Conservation (phyloP, 768 basidiomycete species). For the Arthromyces matolae region DNA sequence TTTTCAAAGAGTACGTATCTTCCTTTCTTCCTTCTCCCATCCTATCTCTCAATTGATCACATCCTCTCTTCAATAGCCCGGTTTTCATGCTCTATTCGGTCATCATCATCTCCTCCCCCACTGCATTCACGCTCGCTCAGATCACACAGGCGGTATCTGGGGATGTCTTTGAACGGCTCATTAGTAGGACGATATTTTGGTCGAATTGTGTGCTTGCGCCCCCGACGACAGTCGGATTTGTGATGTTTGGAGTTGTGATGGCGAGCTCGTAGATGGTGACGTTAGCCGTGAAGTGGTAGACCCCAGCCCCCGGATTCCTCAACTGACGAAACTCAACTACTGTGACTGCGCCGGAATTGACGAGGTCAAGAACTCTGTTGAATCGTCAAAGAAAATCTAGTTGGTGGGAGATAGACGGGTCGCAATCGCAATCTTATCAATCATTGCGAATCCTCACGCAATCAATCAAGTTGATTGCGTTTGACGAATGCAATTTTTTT, state of each 20-base stretch:
- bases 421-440: too few species aligned
- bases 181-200: conserved; percentile 92
- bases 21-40: neutral
- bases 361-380: too few species aligned
- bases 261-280: too few species aligned
- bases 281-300: too few species aligned
- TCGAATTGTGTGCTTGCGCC: conserved; percentile 87
- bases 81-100: conserved; percentile 86
- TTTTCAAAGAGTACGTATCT: conserved; percentile 72
- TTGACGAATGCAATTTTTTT: too few species aligned
- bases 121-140: conserved; percentile 57
- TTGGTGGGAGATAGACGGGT: too few species aligned
- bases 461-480: too few species aligned
- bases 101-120: conserved; percentile 77
- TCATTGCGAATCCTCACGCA: too few species aligned
- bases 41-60: conserved; percentile 5
- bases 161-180: conserved; percentile 87
- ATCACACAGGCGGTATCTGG: conserved; percentile 83
- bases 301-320: too few species aligned
- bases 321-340: too few species aligned
- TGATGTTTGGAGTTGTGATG: conserved; percentile 68
- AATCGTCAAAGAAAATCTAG: too few species aligned
- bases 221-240: conserved; percentile 73
- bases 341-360: too few species aligned
- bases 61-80: conserved; percentile 54